Evolutionary conservation across 2,329 filamentous ascomycete species (phyloP).

Genomic region (Ophiostoma himal-ulmi): DNA sequence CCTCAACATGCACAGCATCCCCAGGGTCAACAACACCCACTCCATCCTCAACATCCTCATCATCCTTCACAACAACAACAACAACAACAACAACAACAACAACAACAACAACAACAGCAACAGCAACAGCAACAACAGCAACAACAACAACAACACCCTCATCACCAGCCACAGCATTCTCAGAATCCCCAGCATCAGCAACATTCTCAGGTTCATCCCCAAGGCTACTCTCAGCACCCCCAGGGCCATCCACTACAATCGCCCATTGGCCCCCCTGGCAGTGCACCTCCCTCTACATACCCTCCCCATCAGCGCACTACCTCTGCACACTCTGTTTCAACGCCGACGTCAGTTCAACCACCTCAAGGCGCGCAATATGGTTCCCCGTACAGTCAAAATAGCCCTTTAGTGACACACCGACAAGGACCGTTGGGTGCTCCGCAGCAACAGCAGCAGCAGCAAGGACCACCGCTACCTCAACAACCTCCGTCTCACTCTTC

Average conservation of each 20-base stretch:
- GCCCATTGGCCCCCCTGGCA: slow-evolving; percentile 6
- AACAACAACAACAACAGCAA: not conserved
- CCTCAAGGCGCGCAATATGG: not conserved
- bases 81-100: not conserved
- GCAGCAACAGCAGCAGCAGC: not conserved
- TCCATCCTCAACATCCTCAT: not conserved
- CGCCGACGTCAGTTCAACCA: not conserved
- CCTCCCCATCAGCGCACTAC: slow-evolving; percentile 9
- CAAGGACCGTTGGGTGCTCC: not conserved
- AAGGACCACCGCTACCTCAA: not conserved
- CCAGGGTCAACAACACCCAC: not conserved
- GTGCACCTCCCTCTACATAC: slow-evolving; percentile 5
- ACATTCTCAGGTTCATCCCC: slow-evolving; percentile 16
- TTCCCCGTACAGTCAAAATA: not conserved
- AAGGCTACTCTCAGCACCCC: not conserved
- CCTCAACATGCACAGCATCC: not conserved
- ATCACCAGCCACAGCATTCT: not conserved
- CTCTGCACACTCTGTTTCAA: not conserved
- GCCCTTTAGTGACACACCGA: slow-evolving; percentile 13
- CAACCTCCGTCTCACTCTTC: not conserved
- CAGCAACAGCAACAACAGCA: not conserved
- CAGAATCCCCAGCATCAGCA: not conserved
- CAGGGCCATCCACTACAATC: slow-evolving; percentile 4
- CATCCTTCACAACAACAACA: not conserved
- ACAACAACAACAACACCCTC: not conserved